Conservation (phyloP, 306 rosid species). For the Cucurbita moschata region DNA sequence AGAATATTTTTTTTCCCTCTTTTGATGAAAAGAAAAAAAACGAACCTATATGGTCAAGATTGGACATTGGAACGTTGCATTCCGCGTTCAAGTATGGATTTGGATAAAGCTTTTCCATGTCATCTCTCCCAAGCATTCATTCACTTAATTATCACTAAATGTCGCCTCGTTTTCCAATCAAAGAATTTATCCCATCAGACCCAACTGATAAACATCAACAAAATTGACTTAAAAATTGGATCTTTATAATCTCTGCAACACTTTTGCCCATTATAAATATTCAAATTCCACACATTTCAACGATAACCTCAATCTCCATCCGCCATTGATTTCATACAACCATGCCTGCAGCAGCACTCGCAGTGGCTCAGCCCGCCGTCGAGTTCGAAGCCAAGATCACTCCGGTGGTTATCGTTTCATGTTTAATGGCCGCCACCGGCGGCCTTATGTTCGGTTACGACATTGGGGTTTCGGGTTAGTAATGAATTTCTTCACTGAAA, state of each 20-base stretch:
- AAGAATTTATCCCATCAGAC: background rate
- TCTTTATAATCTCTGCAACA: background rate
- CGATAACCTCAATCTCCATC: background rate
- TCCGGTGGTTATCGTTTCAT: constrained; percentile 25
- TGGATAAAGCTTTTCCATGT: background rate
- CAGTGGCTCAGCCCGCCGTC: background rate
- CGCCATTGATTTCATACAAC: background rate
- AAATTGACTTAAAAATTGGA: background rate
- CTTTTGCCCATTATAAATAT: background rate
- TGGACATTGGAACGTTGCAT: constrained; percentile 1
- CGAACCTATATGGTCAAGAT: background rate
- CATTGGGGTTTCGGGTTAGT: constrained; percentile 37
- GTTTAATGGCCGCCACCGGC: constrained; percentile 41
- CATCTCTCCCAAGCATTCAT: background rate
- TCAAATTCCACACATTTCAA: background rate
- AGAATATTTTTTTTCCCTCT: no score
- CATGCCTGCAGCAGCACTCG: constrained; percentile 31
- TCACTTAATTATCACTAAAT: background rate
- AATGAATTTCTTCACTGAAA: background rate
- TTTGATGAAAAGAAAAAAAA: no score
- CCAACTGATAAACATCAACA: background rate
- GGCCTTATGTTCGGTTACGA: constrained; percentile 67
- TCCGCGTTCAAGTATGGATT: background rate
- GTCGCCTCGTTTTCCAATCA: background rate
- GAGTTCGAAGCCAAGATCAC: constrained; percentile 39